Base-by-base conservation (phyloP, 176 grass and related monocot genomes). In the Oryza meridionalis region DNA sequence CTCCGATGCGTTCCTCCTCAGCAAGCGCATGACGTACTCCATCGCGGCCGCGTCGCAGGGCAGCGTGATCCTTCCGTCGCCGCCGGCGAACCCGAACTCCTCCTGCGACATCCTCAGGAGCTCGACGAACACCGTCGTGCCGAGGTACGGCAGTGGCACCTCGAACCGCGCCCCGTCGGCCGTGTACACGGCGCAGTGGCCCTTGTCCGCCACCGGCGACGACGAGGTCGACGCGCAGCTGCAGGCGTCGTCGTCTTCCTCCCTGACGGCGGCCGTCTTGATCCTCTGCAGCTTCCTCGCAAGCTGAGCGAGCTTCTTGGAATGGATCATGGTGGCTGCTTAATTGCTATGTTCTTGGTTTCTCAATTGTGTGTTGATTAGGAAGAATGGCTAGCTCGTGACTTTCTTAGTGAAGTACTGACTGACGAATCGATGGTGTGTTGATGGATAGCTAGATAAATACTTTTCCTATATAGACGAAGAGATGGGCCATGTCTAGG, bases 1-100 rank as follows among this genome's bases (percentile, higher is more conserved):
- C 67, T 84, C 35, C 9, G 85, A 90, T 8, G 81, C 63, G 61
- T 77, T 84, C 80, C 85, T 90, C 46, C 37, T 31, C 26, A 95
- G 73, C 86, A 92, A 90, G n/a, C 77, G 82, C 67, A 95, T 38
- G 0, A 63, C 80, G 26, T 95, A 86, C 75, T 90, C 88, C 82
- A 86, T 78, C 16, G 78, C 75, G 2, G 35, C 59, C 43, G 84
- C 81, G 47, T 94, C 88, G 15, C 82, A 92, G 0, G 90, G 75
- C 66, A 94, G 78, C 17, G 68, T 95, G 68, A 95, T 95, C 29
- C 76, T 77, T 6, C 85, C 62, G 4, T 90, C 65, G 9, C 49
- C 13, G 2, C 49, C 13, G 2, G 75, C 59, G 67, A 90, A 86
- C 3, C 90, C 85, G 21, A 90, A 95, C 66, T 88, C 88, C 7